These are phyloP conservation scores for Fusarium tupiense DNA, from an alignment of 2,329 filamentous ascomycete species.

Conservation along the genomic window DNA sequence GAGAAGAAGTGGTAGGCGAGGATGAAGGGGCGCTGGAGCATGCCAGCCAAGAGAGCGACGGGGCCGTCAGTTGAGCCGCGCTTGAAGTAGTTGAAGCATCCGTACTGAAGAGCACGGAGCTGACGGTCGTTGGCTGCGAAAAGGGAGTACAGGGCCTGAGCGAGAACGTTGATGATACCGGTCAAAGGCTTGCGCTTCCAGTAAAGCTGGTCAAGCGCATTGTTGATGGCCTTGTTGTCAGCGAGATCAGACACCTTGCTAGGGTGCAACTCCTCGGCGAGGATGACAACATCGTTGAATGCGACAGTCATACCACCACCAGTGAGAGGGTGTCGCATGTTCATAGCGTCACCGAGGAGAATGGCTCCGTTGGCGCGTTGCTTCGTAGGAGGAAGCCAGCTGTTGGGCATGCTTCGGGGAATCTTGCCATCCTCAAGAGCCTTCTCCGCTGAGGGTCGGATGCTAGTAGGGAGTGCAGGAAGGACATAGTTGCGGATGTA, in stretches of 20 bases:
- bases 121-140: slow-evolving; percentile 87
- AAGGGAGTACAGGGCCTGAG: slow-evolving; percentile 88
- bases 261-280: slow-evolving; percentile 79
- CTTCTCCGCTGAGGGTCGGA: slow-evolving; percentile 77
- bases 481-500: slow-evolving; percentile 85
- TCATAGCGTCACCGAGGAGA: slow-evolving; percentile 92
- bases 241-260: slow-evolving; percentile 73
- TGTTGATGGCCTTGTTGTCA: slow-evolving; percentile 71
- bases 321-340: slow-evolving; percentile 99
- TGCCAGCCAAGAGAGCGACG: slow-evolving; percentile 80
- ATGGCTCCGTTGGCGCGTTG: slow-evolving; percentile 72
- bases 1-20: slow-evolving; percentile 95
- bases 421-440: slow-evolving; percentile 84
- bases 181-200: slow-evolving; percentile 86
- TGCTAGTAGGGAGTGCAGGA: slow-evolving; percentile 75
- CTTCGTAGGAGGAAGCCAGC: slow-evolving; percentile 81
- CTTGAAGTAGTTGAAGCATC: slow-evolving; percentile 94
- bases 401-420: slow-evolving; percentile 91
- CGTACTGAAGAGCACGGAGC: slow-evolving; percentile 82
- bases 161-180: slow-evolving; percentile 96
- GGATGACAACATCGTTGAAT: slow-evolving; percentile 87
- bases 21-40: slow-evolving; percentile 79
- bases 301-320: slow-evolving; percentile 98
- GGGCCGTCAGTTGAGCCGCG: slow-evolving; percentile 80
- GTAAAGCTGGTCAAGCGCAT: slow-evolving; percentile 81